Evolutionary conservation across 768 basidiomycete species (phyloP).

Genomic region (Cystobasidium tubakii): DNA sequence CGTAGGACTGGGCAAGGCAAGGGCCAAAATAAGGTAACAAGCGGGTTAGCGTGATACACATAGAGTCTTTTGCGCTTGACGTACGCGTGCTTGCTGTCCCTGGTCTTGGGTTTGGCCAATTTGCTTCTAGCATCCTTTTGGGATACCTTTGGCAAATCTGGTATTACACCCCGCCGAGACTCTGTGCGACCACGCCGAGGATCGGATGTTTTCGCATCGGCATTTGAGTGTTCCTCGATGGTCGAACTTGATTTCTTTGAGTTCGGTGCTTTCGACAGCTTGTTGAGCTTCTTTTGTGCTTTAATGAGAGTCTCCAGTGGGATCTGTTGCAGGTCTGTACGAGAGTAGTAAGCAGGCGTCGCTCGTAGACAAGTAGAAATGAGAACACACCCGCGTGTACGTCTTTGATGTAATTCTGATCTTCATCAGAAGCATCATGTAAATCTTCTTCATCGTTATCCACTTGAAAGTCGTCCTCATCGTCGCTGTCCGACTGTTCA

Average conservation of each 20-base stretch:
- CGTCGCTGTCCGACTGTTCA: neutral
- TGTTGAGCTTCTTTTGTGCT: neutral
- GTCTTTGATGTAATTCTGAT: neutral
- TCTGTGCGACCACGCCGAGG: neutral
- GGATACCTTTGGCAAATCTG: neutral
- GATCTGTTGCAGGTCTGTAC: neutral
- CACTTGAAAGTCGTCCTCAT: neutral
- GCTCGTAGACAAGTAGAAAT: neutral
- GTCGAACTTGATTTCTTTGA: neutral
- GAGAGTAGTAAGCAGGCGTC: no score
- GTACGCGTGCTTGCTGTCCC: neutral
- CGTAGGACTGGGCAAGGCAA: neutral
- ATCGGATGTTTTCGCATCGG: neutral
- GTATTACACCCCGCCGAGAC: neutral
- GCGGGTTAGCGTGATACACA: no score
- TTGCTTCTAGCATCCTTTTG: neutral
- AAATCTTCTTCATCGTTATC: neutral
- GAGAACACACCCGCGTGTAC: neutral
- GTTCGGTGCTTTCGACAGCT: neutral
- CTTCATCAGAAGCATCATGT: neutral
- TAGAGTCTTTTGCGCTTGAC: neutral
- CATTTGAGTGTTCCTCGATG: neutral
- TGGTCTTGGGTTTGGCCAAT: neutral
- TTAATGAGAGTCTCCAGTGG: slow-evolving; percentile 1
- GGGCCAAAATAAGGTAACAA: neutral